Evolutionary conservation across 164 flowering plant species (phyloP).

Genomic region (Vitis labrusca): DNA sequence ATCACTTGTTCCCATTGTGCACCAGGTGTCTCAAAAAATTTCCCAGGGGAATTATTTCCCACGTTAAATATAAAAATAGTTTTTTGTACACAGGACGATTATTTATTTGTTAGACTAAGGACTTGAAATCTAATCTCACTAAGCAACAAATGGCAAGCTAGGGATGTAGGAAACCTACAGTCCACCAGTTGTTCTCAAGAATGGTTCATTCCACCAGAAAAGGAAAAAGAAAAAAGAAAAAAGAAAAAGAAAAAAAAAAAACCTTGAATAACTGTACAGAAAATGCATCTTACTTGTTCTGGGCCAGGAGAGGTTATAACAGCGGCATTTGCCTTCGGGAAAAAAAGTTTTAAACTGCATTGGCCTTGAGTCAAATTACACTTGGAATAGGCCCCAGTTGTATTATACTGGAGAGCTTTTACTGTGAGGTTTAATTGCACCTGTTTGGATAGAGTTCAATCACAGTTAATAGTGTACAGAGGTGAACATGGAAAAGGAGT

Average conservation of each 20-base stretch:
- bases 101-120: no score
- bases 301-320: constrained; percentile 47
- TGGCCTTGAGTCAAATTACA: constrained; percentile 29
- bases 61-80: no score
- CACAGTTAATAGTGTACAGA: background rate
- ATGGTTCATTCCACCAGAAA: no score
- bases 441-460: constrained; percentile 26
- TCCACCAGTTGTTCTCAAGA: no score
- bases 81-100: no score
- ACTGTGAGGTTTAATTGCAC: constrained; percentile 37
- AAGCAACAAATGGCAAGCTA: no score
- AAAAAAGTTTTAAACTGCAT: constrained; percentile 36
- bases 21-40: no score
- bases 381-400: constrained; percentile 43
- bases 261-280: background rate
- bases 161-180: no score
- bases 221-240: background rate
- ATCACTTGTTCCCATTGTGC: no score
- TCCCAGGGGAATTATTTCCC: no score
- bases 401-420: constrained; percentile 37
- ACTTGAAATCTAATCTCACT: no score
- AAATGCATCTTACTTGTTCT: constrained; percentile 22
- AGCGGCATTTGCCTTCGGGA: constrained; percentile 43
- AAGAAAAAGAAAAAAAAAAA: background rate
- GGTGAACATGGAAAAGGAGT: background rate